Percentiles rank a stretch among this genome's conserved stretches.
These are phyloP conservation scores for Leccinum incarnatum DNA, from an alignment of 768 basidiomycete species.

Conservation along the genomic window DNA sequence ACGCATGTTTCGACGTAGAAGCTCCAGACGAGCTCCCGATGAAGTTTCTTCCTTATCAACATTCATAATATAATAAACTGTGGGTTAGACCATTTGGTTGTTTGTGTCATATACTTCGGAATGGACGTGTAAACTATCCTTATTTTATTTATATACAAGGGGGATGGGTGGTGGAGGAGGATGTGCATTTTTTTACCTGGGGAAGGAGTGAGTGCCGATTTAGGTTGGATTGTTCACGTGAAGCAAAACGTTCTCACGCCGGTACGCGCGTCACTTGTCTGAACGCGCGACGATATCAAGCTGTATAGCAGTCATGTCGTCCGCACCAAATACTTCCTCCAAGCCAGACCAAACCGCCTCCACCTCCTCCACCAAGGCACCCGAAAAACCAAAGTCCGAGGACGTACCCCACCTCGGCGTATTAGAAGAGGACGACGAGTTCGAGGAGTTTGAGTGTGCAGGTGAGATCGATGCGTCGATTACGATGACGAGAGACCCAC, in stretches of 20 bases:
- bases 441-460: conserved; percentile 87
- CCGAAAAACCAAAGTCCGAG: conserved; percentile 42
- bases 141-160: conserved; percentile 32
- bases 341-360: conserved; percentile 34
- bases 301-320: conserved; percentile 33
- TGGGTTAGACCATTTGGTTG: conserved; percentile 6
- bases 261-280: conserved; percentile 8
- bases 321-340: conserved; percentile 48
- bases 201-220: background rate
- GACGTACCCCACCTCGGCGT: conserved; percentile 71
- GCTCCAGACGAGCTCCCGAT: conserved; percentile 26
- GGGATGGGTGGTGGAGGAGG: background rate
- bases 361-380: conserved; percentile 18
- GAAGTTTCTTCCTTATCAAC: conserved; percentile 6
- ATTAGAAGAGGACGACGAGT: conserved; percentile 97
- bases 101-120: conserved; percentile 6
- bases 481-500: background rate
- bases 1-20: conserved; percentile 24
- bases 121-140: conserved; percentile 26
- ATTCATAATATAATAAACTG: conserved; percentile 19
- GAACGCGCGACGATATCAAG: background rate
- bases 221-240: background rate
- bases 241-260: conserved; percentile 22
- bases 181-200: background rate
- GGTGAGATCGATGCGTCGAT: conserved; percentile 43